Conservation (phyloP, 2,329 filamentous ascomycete species). For the Aspergillus pseudoterreus region DNA sequence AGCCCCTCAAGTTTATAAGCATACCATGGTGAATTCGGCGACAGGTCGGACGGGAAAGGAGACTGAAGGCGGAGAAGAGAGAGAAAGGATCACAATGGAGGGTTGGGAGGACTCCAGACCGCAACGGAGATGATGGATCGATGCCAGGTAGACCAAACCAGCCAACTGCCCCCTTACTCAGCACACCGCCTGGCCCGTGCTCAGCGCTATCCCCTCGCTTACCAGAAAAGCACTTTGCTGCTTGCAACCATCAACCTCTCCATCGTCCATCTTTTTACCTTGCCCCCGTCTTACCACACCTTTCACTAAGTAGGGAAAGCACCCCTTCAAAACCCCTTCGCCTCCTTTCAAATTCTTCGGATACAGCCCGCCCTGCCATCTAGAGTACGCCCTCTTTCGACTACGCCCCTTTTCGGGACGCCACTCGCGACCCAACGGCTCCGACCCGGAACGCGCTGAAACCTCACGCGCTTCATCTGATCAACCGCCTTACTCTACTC, state of each 20-base stretch:
- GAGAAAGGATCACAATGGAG: background rate
- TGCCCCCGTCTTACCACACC: conserved; percentile 8
- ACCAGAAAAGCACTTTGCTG: conserved; percentile 23
- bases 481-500: conserved; percentile 5
- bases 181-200: conserved; percentile 30
- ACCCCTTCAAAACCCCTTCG: background rate
- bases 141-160: conserved; percentile 15
- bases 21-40: conserved; percentile 25
- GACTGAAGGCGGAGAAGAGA: background rate
- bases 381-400: too few relatives aligned
- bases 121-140: conserved; percentile 3
- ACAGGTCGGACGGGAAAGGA: background rate
- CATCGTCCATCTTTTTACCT: background rate
- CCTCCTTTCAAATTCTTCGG: background rate
- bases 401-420: conserved; percentile 1
- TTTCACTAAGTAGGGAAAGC: background rate
- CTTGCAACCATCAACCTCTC: conserved; percentile 8
- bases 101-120: background rate
- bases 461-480: conserved; percentile 15
- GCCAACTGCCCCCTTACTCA: background rate
- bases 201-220: conserved; percentile 35
- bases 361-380: too few relatives aligned
- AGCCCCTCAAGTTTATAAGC: background rate
- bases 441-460: conserved; percentile 14
- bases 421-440: conserved; percentile 1